Conservation (phyloP, 176 grass and related monocot species). For the Phyllostachys edulis region DNA sequence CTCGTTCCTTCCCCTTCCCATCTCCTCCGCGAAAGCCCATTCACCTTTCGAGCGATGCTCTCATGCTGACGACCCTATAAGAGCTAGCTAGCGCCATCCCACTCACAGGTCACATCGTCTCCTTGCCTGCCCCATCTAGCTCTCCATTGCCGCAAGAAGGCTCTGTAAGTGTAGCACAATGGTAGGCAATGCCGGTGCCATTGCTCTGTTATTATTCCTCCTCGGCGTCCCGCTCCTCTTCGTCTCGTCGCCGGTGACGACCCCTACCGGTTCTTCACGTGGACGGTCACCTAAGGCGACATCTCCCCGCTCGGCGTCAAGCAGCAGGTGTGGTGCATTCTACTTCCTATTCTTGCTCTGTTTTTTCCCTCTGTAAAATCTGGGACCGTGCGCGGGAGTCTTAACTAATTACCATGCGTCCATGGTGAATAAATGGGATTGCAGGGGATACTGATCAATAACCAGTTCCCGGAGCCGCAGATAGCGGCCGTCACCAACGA, state of each 20-base stretch:
- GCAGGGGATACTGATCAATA: slow-evolving; percentile 92
- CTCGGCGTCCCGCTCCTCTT: slow-evolving; percentile 13
- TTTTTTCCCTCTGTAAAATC: not conserved
- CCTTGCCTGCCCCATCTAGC: not conserved
- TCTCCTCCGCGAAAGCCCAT: slow-evolving; percentile 18
- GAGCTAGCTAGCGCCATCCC: not conserved
- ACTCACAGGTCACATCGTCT: not conserved
- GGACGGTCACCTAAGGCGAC: slow-evolving; percentile 76
- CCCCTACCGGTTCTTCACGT: slow-evolving; percentile 94
- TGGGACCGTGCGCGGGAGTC: not conserved
- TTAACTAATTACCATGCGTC: not conserved
- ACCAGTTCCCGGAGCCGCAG: slow-evolving; percentile 89
- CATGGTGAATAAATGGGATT: not conserved
- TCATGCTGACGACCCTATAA: slow-evolving; percentile 26
- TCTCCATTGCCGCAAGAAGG: not conserved
- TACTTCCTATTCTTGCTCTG: not conserved
- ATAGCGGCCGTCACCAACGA: slow-evolving; percentile 94
- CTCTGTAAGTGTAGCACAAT: not conserved
- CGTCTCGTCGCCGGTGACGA: slow-evolving; percentile 54
- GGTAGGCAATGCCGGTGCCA: slow-evolving; percentile 26
- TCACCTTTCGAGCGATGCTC: slow-evolving; percentile 17
- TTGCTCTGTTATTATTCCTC: not conserved
- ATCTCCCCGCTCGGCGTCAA: slow-evolving; percentile 85
- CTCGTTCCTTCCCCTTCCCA: slow-evolving; percentile 29
- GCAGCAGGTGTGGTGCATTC: slow-evolving; percentile 55